Base-by-base conservation (phyloP, 768 basidiomycete species). In the Russula ochroleuca region DNA sequence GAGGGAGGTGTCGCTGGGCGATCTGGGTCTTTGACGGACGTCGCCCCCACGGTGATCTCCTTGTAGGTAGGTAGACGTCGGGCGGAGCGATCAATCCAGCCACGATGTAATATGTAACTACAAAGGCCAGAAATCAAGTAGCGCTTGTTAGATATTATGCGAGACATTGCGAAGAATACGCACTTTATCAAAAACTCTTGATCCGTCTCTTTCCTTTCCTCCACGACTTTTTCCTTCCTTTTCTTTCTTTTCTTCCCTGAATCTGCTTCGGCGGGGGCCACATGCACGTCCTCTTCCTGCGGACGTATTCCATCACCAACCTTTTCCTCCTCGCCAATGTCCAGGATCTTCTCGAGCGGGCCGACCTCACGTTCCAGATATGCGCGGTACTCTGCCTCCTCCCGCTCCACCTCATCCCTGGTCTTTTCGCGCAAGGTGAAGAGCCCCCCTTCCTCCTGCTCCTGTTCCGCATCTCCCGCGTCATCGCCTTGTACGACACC, bases 101-200 rank as follows among this genome's bases (percentile, higher is more conserved):
- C 97, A 33, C 97, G 92, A 73, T 96, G 95, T 23, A 98, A 79
- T 67, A 99, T 97, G 74, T 97, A 99, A 74, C 95, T 98, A 70
- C 1, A 43, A 57, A 58, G 28, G 50, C 14, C 33, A 25, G 14
- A 38, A 57, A 50, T 53, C 14, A 11, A 19, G 43, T 52, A 40
- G 37, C 19, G 56, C 33, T 17, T 13, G 14, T 48, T 53, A 35
- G 51, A 61, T 21, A 47, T 19, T 23, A 49, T 23, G 15, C 57
- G 53, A 38, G 50, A 47, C 9, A 59, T 5, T 14, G 21, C 15
- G 64, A 49, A 57, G 5, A 59, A 13, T 25, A 78, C 90, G 59
- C 69, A 97, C 95, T 92, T 89, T 78, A 94, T 81, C 58, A 98
- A 77, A 70, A 98, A 97, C 61, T 95, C 90, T 58, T 92, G 90